Conservation (phyloP, 495 filamentous ascomycete genomes). For the Lophiotrema nucula region DNA sequence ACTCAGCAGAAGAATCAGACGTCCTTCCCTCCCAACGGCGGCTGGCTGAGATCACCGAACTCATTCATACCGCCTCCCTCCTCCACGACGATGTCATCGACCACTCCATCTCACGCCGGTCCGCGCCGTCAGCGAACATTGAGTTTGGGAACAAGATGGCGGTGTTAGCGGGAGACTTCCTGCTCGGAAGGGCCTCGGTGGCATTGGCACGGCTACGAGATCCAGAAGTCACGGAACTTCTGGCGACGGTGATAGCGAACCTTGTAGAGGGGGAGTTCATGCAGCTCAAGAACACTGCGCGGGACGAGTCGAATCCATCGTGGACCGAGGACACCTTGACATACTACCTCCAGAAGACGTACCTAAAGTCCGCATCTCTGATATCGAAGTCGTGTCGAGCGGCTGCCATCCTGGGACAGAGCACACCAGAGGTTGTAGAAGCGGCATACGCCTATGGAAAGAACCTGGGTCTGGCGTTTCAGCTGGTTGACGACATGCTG, state of each 20-base stretch:
- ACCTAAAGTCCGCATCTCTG: slow-evolving; percentile 91
- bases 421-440: slow-evolving; percentile 76
- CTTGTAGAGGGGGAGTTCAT: slow-evolving; percentile 98
- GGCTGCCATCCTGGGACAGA: slow-evolving; percentile 77
- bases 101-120: slow-evolving; percentile 77
- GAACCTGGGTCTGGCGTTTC: slow-evolving; percentile 92
- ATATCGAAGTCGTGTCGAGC: slow-evolving; percentile 95
- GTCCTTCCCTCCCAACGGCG: slow-evolving; percentile 91
- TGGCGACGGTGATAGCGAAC: slow-evolving; percentile 96
- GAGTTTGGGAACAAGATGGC: slow-evolving; percentile 99
- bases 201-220: slow-evolving; percentile 86
- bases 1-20: slow-evolving; percentile 57
- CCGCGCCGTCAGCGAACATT: slow-evolving; percentile 81
- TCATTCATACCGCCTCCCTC: slow-evolving; percentile 94
- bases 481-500: slow-evolving; percentile 97
- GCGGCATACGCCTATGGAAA: slow-evolving; percentile 88
- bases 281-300: slow-evolving; percentile 94
- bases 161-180: slow-evolving; percentile 90
- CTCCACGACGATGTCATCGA: slow-evolving; percentile 99
- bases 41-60: slow-evolving; percentile 92
- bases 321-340: slow-evolving; percentile 84
- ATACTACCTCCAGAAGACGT: slow-evolving; percentile 99
- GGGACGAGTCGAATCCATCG: slow-evolving; percentile 74
- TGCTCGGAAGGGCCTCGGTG: slow-evolving; percentile 89
- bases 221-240: slow-evolving; percentile 88